These are phyloP conservation scores for Cryptosporidium felis DNA, from an alignment of 169 alveolate genomes.

Conservation along the genomic window DNA sequence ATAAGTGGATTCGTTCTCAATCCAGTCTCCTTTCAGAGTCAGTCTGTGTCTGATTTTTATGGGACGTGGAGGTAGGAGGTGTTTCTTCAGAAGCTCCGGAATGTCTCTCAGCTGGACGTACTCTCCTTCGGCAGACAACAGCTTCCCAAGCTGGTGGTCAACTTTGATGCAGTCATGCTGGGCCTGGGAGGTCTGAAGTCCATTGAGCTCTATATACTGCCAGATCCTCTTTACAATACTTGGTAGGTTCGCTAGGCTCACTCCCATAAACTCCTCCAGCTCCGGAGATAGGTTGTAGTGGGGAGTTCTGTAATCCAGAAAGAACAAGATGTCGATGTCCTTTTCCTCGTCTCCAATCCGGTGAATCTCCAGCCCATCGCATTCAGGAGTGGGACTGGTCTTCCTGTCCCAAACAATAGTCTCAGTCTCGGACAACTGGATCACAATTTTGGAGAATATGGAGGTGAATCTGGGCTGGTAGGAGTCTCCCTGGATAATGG, in stretches of 20 bases:
- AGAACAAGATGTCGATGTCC: slow-evolving; percentile 67
- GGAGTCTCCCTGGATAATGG: slow-evolving; percentile 68
- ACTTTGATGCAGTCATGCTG: slow-evolving; percentile 23
- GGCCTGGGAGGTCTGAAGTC: slow-evolving; percentile 71
- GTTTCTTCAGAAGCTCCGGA: slow-evolving; percentile 41
- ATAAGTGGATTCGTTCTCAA: slow-evolving; percentile 65
- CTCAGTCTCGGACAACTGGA: slow-evolving; percentile 70
- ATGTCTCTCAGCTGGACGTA: slow-evolving; percentile 25
- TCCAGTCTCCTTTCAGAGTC: slow-evolving; percentile 63
- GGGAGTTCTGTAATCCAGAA: slow-evolving; percentile 72
- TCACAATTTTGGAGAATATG: slow-evolving; percentile 57
- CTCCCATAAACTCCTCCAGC: slow-evolving; percentile 69
- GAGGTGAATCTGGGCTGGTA: slow-evolving; percentile 70
- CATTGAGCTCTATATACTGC: slow-evolving; percentile 69
- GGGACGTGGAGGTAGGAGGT: slow-evolving; percentile 57
- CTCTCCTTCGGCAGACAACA: background rate
- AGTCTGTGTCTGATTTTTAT: slow-evolving; percentile 27
- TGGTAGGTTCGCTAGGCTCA: slow-evolving; percentile 60
- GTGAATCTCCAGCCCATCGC: slow-evolving; percentile 75
- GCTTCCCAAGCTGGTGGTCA: slow-evolving; percentile 3
- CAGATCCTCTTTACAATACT: slow-evolving; percentile 71
- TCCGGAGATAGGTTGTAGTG: slow-evolving; percentile 65
- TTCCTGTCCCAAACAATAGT: slow-evolving; percentile 72
- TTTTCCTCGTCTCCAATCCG: slow-evolving; percentile 70
- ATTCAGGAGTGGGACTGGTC: slow-evolving; percentile 72